These are phyloP conservation scores for Rhodotorula sphaerocarpa DNA, from an alignment of 768 basidiomycete genomes.

Conservation along the genomic window DNA sequence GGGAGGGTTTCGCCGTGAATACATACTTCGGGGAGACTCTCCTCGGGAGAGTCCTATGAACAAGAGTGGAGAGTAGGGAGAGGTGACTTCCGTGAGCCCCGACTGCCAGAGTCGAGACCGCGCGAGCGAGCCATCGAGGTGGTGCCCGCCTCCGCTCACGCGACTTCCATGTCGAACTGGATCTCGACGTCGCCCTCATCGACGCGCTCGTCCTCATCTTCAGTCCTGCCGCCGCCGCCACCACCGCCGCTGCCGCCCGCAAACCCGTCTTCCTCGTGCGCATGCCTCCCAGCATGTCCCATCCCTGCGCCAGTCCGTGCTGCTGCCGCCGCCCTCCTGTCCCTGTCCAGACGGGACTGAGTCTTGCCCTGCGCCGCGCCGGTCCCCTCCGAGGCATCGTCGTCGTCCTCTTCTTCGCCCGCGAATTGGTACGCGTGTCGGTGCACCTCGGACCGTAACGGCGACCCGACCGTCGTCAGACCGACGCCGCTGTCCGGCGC, in stretches of 20 bases:
- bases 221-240: not conserved
- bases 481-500: not conserved
- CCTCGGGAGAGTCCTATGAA: no score
- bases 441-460: not conserved
- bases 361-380: no score
- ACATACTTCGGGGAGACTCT: no score
- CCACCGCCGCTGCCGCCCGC: not conserved
- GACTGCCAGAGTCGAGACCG: conserved; percentile 6
- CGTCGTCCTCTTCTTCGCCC: not conserved
- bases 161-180: conserved; percentile 5
- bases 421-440: not conserved
- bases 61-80: no score
- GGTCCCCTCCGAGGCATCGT: no score
- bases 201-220: not conserved
- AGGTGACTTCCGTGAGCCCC: no score
- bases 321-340: not conserved
- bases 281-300: no score
- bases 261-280: not conserved
- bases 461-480: no score
- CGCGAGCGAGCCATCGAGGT: not conserved
- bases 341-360: not conserved
- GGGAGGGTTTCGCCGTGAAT: no score
- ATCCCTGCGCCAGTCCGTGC: not conserved
- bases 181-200: not conserved
- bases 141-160: no score